Base-by-base conservation (phyloP, 2,329 filamentous ascomycete genomes). In the Sporothrix luriei region DNA sequence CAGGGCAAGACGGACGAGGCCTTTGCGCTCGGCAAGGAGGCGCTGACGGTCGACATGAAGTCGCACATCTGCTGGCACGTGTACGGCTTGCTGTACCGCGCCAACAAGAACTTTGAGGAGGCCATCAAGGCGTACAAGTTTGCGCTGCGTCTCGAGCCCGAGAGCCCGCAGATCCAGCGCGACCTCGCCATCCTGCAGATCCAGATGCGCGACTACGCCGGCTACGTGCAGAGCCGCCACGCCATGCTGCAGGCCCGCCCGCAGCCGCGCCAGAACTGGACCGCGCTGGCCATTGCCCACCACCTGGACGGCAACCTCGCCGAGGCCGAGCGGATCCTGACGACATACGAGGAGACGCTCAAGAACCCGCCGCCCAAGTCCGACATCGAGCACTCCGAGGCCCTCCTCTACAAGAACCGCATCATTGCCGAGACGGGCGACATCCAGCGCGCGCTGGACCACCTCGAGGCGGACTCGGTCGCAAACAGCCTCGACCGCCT, bases 31-130 rank as follows among this genome's bases (percentile, higher is more conserved):
- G 94, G 92, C 77, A 99, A 97, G 82, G 87, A 93, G 74, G 95
- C 96, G 46, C 85, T 99, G 75, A 93, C 91, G 74, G 93, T 94
- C 76, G 94, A 98, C 79, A 98, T 99, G 94, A 97, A 96, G 83
- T 97, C 94, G 76, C 94, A 98, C 81, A 94, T 99, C 76, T 98
- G 94, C 84, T 99, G 95, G 95, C 96, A 99, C 80, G 95, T 99
- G 72, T 99, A 98, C 79, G 95, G 96, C 43, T 82, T 99, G 74
- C 86, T 99, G 66, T 98, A 97, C 82, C 90, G 94, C 66, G 90
- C 92, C 64, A 91, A 91, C 78, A 98, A 98, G 85, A 98, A 99
- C 81, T 98, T 96, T 76, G 95, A 98, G 79, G 95, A 98, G 82
- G 94, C 96, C 11, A 97, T 97, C 83, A 98, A 98, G 84, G 96